A percentile compares a stretch with the other conserved stretches of the same genome.
These are phyloP conservation scores for Kalmusia sp. DNA, from an alignment of 2,329 filamentous ascomycete genomes.

Conservation along the genomic window DNA sequence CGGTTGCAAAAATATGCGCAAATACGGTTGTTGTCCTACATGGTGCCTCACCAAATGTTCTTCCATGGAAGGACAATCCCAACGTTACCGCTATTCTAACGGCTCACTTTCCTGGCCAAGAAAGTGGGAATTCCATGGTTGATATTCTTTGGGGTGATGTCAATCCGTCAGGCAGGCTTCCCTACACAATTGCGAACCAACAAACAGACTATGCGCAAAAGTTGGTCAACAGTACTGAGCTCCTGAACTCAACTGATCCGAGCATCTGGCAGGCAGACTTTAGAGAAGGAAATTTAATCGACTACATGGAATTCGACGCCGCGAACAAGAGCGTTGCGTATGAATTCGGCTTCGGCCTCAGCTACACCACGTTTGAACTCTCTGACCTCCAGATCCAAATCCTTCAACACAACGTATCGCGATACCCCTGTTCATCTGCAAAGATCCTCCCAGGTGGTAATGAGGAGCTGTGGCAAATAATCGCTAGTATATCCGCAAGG, in stretches of 20 bases:
- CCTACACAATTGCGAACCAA: slow-evolving; percentile 81
- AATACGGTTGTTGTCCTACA: slow-evolving; percentile 60
- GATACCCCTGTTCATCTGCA: slow-evolving; percentile 21
- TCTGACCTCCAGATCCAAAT: slow-evolving; percentile 26
- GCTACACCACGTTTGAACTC: slow-evolving; percentile 47
- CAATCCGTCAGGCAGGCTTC: slow-evolving; percentile 79
- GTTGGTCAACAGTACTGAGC: slow-evolving; percentile 45
- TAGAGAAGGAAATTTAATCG: slow-evolving; percentile 59
- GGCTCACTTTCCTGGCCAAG: slow-evolving; percentile 50
- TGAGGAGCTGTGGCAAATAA: slow-evolving; percentile 59
- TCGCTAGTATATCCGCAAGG: slow-evolving; percentile 57
- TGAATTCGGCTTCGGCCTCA: slow-evolving; percentile 48
- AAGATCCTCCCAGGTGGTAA: slow-evolving; percentile 57
- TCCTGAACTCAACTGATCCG: slow-evolving; percentile 40
- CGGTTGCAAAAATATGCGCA: slow-evolving; percentile 51
- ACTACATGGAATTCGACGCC: slow-evolving; percentile 61
- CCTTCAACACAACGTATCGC: slow-evolving; percentile 16
- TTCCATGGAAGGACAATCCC: slow-evolving; percentile 49
- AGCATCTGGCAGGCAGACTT: slow-evolving; percentile 58
- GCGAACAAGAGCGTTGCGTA: slow-evolving; percentile 35
- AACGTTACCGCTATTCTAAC: slow-evolving; percentile 51
- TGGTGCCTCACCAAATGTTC: slow-evolving; percentile 46
- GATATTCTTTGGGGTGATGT: slow-evolving; percentile 72
- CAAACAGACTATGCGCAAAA: slow-evolving; percentile 67
- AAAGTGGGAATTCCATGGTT: slow-evolving; percentile 47